Evolutionary conservation across 148 eudicot species (phyloP).

Genomic region (Amaranthus palmeri): DNA sequence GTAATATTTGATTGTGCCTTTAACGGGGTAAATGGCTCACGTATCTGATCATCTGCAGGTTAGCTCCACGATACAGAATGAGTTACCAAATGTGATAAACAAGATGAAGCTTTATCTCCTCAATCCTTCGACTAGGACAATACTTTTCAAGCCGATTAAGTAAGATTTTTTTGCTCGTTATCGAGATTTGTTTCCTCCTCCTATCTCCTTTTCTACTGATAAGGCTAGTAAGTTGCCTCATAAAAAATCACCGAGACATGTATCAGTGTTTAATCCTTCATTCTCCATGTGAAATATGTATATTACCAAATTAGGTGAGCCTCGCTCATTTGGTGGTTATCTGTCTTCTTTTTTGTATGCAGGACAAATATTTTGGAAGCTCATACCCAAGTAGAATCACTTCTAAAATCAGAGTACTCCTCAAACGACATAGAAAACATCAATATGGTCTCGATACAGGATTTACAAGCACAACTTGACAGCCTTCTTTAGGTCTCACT

Average conservation of each 20-base stretch:
- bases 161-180: constrained; percentile 30
- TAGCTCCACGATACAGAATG: constrained; percentile 62
- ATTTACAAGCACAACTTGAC: constrained; percentile 78
- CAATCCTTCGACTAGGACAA: constrained; percentile 81
- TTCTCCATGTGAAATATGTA: neutral
- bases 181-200: neutral
- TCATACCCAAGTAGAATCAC: constrained; percentile 59
- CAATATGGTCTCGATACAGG: constrained; percentile 62
- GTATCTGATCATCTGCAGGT: constrained; percentile 41
- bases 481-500: constrained; percentile 38
- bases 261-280: neutral
- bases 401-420: constrained; percentile 71
- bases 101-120: constrained; percentile 95
- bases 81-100: constrained; percentile 64
- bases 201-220: neutral
- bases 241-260: neutral
- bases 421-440: constrained; percentile 53
- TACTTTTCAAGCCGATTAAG: constrained; percentile 97
- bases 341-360: constrained; percentile 16
- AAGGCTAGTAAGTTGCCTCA: neutral
- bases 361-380: constrained; percentile 95
- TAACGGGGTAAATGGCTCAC: neutral
- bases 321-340: neutral
- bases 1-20: neutral
- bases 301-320: neutral